Conservation (phyloP, 352 stramenopile species). For the Phytophthora pistaciae region DNA sequence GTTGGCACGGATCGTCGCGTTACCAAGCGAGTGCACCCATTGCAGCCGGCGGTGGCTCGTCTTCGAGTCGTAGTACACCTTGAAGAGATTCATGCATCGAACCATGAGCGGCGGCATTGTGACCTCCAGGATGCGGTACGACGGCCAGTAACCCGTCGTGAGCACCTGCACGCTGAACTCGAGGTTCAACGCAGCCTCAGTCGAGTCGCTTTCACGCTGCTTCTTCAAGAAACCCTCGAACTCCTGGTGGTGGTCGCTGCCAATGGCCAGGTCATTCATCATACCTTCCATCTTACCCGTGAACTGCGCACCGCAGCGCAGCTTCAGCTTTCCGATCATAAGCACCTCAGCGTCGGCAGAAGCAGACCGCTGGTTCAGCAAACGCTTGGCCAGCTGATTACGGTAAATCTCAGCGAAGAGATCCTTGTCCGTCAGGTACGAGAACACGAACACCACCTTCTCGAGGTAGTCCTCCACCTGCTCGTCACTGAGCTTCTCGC, state of each 20-base stretch:
- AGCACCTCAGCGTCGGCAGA: constrained; percentile 98
- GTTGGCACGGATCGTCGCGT: constrained; percentile 91
- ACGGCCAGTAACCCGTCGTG: constrained; percentile 99
- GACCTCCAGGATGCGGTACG: constrained; percentile 97
- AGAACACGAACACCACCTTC: constrained; percentile 99
- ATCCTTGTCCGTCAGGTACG: constrained; percentile 99
- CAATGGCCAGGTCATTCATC: constrained; percentile 99
- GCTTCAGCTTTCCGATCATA: constrained; percentile 99
- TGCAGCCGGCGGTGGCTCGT: constrained; percentile 96
- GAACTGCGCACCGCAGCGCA: constrained; percentile 99
- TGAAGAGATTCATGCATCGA: constrained; percentile 97
- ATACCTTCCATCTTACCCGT: constrained; percentile 99
- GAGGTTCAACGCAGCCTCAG: constrained; percentile 66
- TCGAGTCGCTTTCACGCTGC: constrained; percentile 69
- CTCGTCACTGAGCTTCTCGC: constrained; percentile 98
- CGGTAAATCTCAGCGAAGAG: constrained; percentile 99
- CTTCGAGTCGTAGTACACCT: constrained; percentile 95
- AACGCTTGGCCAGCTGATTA: constrained; percentile 98
- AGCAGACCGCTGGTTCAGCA: constrained; percentile 98
- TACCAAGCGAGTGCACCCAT: constrained; percentile 98
- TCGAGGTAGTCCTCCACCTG: constrained; percentile 98
- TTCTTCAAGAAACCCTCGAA: constrained; percentile 96
- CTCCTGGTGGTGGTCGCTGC: constrained; percentile 96
- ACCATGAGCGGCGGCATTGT: constrained; percentile 94
- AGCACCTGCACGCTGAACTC: constrained; percentile 98